A percentile compares a stretch with the other conserved stretches of the same genome.
Conservation (phyloP, 257 asterid genomes). For the Nicotiana benthamiana region DNA sequence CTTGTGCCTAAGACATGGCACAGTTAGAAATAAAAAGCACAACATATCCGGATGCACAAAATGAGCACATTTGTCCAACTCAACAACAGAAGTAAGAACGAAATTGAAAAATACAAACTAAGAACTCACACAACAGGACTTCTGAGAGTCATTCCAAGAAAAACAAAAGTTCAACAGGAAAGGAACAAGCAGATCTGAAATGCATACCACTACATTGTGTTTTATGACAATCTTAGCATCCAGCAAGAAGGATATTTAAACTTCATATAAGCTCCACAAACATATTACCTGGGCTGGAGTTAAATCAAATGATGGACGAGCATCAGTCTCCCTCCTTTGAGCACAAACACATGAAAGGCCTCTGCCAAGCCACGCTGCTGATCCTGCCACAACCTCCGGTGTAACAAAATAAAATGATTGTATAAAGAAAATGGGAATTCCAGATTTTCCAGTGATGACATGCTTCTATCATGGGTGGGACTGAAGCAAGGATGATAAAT, state of each 20-base stretch:
- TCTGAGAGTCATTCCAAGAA: background rate
- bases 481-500: background rate
- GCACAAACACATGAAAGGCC: slow-evolving; percentile 97
- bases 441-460: background rate
- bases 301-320: slow-evolving; percentile 86
- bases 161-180: background rate
- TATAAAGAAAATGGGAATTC: slow-evolving; percentile 13
- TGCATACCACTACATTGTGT: background rate
- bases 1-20: background rate
- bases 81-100: background rate
- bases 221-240: background rate
- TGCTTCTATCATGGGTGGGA: background rate
- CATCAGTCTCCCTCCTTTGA: slow-evolving; percentile 89
- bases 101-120: background rate
- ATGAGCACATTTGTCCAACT: background rate
- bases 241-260: background rate
- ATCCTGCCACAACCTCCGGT: slow-evolving; percentile 89
- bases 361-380: slow-evolving; percentile 98
- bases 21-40: background rate
- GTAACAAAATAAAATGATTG: slow-evolving; percentile 31
- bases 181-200: background rate
- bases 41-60: background rate
- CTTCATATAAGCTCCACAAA: background rate
- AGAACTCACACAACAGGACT: background rate
- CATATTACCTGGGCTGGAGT: slow-evolving; percentile 72